A percentile compares a stretch with the other conserved stretches of the same genome.
These are phyloP conservation scores for Pseudogymnoascus sp. DNA, from an alignment of 2,329 filamentous ascomycete genomes.

Conservation along the genomic window DNA sequence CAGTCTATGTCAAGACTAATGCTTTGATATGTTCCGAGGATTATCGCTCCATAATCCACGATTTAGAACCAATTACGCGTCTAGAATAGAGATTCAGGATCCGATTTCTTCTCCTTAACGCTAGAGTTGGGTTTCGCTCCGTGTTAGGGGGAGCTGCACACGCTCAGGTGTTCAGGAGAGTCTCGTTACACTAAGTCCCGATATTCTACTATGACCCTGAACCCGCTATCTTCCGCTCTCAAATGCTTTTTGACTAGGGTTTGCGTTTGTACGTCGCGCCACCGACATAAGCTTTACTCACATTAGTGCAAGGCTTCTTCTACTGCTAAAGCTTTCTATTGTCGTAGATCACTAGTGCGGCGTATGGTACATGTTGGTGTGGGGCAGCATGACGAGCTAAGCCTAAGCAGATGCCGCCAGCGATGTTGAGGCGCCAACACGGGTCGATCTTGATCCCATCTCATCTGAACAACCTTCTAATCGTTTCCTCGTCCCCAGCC, in stretches of 20 bases:
- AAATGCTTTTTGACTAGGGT: neutral
- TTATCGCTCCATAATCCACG: neutral
- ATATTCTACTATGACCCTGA: neutral
- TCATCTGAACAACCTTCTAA: neutral
- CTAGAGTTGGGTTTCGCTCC: neutral
- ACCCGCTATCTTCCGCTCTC: neutral
- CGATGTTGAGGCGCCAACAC: neutral
- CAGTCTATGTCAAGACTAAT: neutral
- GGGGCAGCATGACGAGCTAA: neutral
- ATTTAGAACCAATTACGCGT: neutral
- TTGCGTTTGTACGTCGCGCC: neutral
- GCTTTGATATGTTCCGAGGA: neutral
- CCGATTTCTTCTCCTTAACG: neutral
- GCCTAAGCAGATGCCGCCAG: neutral
- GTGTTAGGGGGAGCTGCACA: no score
- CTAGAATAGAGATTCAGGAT: neutral
- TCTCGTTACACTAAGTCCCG: neutral
- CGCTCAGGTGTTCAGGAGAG: no score
- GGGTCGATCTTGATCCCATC: neutral
- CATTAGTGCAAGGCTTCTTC: neutral
- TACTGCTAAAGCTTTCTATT: neutral
- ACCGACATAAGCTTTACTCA: neutral
- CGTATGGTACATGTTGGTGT: neutral
- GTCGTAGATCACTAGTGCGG: neutral
- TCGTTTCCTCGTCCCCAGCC: neutral